Conservation (phyloP, 1,284 basidiomycete species). For the Tylopilus sp. region DNA sequence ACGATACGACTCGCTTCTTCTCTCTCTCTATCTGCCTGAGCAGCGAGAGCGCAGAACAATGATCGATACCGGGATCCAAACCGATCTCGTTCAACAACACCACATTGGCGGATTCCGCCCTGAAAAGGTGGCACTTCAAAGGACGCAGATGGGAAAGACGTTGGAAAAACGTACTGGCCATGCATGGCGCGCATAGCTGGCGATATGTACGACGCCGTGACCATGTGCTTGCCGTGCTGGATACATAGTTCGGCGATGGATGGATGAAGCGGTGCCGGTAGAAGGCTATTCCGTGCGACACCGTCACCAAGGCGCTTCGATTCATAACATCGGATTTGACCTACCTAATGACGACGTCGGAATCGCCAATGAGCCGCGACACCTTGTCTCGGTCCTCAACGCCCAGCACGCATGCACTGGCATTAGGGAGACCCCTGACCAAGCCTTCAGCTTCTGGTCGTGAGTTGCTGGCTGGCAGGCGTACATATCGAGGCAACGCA, state of each 20-base stretch:
- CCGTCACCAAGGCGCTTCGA: background rate
- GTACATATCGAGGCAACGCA: background rate
- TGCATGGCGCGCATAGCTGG: slow-evolving; percentile 74
- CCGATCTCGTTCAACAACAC: slow-evolving; percentile 91
- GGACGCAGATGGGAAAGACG: background rate
- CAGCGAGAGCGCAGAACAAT: slow-evolving; percentile 83
- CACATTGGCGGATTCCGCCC: slow-evolving; percentile 66
- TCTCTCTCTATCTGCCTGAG: slow-evolving; percentile 57
- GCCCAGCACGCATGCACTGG: slow-evolving; percentile 60
- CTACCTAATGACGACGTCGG: slow-evolving; percentile 69
- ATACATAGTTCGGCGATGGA: slow-evolving; percentile 78
- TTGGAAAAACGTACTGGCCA: slow-evolving; percentile 41
- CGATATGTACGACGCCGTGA: slow-evolving; percentile 92
- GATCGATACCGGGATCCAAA: slow-evolving; percentile 94
- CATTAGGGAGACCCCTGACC: slow-evolving; percentile 51
- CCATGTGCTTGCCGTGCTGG: slow-evolving; percentile 68
- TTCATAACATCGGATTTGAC: slow-evolving; percentile 17
- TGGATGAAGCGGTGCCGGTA: slow-evolving; percentile 79
- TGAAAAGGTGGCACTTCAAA: slow-evolving; percentile 25
- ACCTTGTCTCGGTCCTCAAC: slow-evolving; percentile 54
- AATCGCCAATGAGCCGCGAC: slow-evolving; percentile 48
- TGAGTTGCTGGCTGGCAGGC: slow-evolving; percentile 68
- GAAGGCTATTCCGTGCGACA: slow-evolving; percentile 47
- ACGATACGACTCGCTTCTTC: slow-evolving; percentile 67
- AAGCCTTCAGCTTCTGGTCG: slow-evolving; percentile 58